These are phyloP conservation scores for Ustilaginoidea virens DNA, from an alignment of 2,329 filamentous ascomycete genomes.

Conservation along the genomic window DNA sequence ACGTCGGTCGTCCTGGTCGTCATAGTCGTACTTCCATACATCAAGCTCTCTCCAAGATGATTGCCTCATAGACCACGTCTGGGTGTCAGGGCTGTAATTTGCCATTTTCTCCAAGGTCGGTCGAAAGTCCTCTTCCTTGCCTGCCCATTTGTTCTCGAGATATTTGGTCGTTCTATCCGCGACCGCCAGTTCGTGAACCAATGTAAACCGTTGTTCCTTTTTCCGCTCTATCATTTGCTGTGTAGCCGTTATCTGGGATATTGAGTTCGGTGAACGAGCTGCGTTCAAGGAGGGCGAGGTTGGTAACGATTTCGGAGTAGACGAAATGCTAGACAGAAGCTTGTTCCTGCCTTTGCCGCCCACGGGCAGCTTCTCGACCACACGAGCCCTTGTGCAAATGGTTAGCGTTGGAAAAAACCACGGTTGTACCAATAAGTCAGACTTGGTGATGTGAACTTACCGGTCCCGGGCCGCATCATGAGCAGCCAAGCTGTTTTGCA, in stretches of 20 bases:
- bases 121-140: slow-evolving; percentile 37
- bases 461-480: slow-evolving; percentile 20
- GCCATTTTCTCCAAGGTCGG: slow-evolving; percentile 42
- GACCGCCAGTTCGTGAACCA: slow-evolving; percentile 47
- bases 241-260: slow-evolving; percentile 32
- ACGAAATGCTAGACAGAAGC: slow-evolving; percentile 23
- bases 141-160: slow-evolving; percentile 33
- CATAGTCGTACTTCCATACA: slow-evolving; percentile 46
- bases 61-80: slow-evolving; percentile 41
- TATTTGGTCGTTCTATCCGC: slow-evolving; percentile 33
- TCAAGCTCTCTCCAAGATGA: slow-evolving; percentile 48
- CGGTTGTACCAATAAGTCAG: too few relatives aligned
- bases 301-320: slow-evolving; percentile 26
- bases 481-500: slow-evolving; percentile 26
- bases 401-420: slow-evolving; percentile 14
- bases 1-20: slow-evolving; percentile 37
- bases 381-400: slow-evolving; percentile 14
- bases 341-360: slow-evolving; percentile 25
- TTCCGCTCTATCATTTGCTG: slow-evolving; percentile 36
- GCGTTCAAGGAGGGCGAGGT: slow-evolving; percentile 40
- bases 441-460: too few relatives aligned
- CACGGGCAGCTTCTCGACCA: slow-evolving; percentile 18
- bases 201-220: slow-evolving; percentile 34
- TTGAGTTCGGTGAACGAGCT: slow-evolving; percentile 36
- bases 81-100: slow-evolving; percentile 28